Evolutionary conservation across 106 monocot species (phyloP), one percentile per base, ranked within the genome.

Genomic region (Alisma plantagoaquatica): DNA sequence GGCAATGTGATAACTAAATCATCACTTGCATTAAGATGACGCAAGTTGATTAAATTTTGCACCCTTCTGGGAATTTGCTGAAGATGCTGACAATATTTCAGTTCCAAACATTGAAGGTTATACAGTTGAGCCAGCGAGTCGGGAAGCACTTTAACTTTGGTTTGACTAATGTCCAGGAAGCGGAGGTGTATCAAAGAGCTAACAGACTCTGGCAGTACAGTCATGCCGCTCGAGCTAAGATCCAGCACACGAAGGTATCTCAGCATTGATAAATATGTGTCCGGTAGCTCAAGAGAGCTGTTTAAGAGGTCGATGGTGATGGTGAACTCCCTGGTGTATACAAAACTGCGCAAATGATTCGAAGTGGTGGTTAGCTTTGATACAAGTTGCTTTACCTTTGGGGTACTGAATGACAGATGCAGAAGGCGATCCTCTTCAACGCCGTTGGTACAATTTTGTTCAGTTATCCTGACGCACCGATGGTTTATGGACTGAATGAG

Each of bases 181-280:
- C 73, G 41, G 26, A 73, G 66, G 29, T 73, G 60, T 43, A 29
- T 61, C 38, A 73, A 31, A 27, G 45, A 16, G 10, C 61, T 50
- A 59, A 65, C 41, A 10, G 46, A 43, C 33, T 30, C 43, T 29
- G 49, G 50, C 23, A 74, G 33, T 3, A 2, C 20, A 29, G 12
- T 43, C 32, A 18, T 9, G 27, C 67, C 11, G 46, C 23, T 25
- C 8, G 8, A 2, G 8, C 1, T 9, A 0, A 51, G 25, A 25
- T 51, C 24, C 50, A 51, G 0, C 25, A 27, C 50, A 16, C 50
- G 50, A 0, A 51, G 3, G 21, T 16, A 25, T 0, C 19, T 51
- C 25, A 51, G 23, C 0, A 10, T 0, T 0, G 11, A 0, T 22
- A 51, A 51, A 10, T 25, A 10, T 0, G 10, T 18, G 18, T 27